Evolutionary conservation across 768 basidiomycete genomes (phyloP).

Genomic region (Termitomyces sp.): DNA sequence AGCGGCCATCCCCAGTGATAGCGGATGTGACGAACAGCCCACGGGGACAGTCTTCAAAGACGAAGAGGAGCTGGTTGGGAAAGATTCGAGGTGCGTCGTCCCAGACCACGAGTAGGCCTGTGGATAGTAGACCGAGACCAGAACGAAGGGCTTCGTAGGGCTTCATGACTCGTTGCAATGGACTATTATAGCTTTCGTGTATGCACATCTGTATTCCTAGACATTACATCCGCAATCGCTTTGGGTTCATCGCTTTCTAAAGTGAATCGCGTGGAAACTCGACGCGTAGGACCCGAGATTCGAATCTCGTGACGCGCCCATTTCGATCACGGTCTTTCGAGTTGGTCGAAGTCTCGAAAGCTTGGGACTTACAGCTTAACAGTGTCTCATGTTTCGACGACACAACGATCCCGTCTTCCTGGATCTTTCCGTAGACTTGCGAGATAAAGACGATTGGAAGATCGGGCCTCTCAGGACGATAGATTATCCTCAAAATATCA

Average conservation of each 20-base stretch:
- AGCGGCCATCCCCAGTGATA: slow-evolving; percentile 35
- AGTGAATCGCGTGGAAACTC: no score
- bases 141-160: slow-evolving; percentile 14
- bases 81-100: slow-evolving; percentile 56
- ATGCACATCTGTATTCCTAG: slow-evolving; percentile 27
- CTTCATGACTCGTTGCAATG: slow-evolving; percentile 8
- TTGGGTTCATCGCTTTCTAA: background rate
- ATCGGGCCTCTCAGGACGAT: slow-evolving; percentile 45
- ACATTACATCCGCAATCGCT: slow-evolving; percentile 4
- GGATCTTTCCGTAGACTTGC: slow-evolving; percentile 57
- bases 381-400: slow-evolving; percentile 41
- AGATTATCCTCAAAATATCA: slow-evolving; percentile 48
- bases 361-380: slow-evolving; percentile 14
- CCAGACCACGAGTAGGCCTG: slow-evolving; percentile 20
- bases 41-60: slow-evolving; percentile 38
- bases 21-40: slow-evolving; percentile 71
- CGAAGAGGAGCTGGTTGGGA: slow-evolving; percentile 68
- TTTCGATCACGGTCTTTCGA: background rate
- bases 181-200: slow-evolving; percentile 19
- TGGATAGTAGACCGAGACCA: slow-evolving; percentile 14
- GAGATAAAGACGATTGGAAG: slow-evolving; percentile 57
- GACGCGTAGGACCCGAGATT: no score
- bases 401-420: slow-evolving; percentile 29
- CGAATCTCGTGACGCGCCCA: background rate
- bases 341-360: no score